Percentiles rank a stretch among this genome's conserved stretches.
phyloP scores from a whole-genome alignment of 179 eudicot genomes.

The Patellifolia procumbens region DNA sequence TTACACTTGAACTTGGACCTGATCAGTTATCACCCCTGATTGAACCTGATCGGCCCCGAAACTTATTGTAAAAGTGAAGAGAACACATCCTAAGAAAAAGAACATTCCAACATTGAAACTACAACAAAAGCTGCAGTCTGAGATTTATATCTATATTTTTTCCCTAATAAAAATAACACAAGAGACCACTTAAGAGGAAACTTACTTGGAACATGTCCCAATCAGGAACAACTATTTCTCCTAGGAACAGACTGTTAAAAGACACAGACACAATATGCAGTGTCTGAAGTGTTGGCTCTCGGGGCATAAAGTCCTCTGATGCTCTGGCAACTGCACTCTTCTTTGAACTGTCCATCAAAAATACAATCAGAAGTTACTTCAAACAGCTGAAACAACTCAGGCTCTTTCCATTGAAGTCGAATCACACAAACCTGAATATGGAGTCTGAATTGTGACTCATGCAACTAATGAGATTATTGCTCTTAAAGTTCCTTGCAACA shows the following conservation, averaged over 20 bases:
- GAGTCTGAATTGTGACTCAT: slow-evolving; percentile 82
- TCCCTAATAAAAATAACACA: not conserved
- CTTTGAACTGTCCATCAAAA: slow-evolving; percentile 44
- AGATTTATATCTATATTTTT: too few relatives aligned
- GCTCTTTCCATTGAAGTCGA: not conserved
- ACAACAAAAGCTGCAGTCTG: too few relatives aligned
- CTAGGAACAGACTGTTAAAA: slow-evolving; percentile 71
- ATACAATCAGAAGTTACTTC: slow-evolving; percentile 14
- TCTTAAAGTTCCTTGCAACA: slow-evolving; percentile 53
- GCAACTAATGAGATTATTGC: slow-evolving; percentile 66
- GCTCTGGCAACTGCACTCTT: slow-evolving; percentile 73
- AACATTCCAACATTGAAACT: too few relatives aligned
- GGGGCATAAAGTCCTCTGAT: slow-evolving; percentile 86
- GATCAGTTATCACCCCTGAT: too few relatives aligned
- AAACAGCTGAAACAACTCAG: not conserved
- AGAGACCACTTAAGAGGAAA: not conserved
- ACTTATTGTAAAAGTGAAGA: too few relatives aligned
- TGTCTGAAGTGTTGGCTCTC: slow-evolving; percentile 63
- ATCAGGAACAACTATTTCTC: slow-evolving; percentile 84
- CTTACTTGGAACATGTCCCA: slow-evolving; percentile 96
- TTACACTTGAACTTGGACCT: too few relatives aligned
- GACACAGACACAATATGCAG: slow-evolving; percentile 70
- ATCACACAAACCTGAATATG: slow-evolving; percentile 51
- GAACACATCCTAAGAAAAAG: too few relatives aligned
- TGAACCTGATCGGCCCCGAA: too few relatives aligned